These are phyloP conservation scores for Excoecaria agallocha DNA, from an alignment of 345 rosid genomes.

Conservation along the genomic window DNA sequence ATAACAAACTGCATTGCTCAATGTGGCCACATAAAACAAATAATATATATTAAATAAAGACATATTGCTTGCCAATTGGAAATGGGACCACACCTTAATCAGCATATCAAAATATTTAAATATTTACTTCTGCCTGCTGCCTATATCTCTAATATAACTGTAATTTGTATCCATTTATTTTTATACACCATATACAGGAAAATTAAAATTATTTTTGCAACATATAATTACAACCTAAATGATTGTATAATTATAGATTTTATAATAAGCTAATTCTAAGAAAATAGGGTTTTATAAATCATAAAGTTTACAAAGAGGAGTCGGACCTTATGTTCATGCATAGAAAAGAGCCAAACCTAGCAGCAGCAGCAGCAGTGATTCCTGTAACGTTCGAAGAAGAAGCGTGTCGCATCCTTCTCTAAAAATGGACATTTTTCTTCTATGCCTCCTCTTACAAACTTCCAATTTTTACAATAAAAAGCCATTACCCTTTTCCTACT, in stretches of 20 bases:
- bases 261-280: too few relatives aligned
- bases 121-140: too few relatives aligned
- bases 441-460: slow-evolving; percentile 12
- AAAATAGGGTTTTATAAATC: background rate
- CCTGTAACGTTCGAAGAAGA: slow-evolving; percentile 34
- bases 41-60: background rate
- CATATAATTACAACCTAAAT: too few relatives aligned
- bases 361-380: slow-evolving; percentile 13
- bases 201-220: too few relatives aligned
- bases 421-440: slow-evolving; percentile 1
- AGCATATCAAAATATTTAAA: background rate
- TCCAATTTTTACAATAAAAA: background rate
- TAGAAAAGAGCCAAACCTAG: background rate
- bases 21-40: background rate
- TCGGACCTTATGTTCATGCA: background rate
- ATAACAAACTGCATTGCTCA: background rate
- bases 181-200: too few relatives aligned
- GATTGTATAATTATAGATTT: too few relatives aligned
- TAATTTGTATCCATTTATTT: too few relatives aligned
- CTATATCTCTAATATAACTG: too few relatives aligned
- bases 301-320: too few relatives aligned
- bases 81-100: slow-evolving; percentile 18
- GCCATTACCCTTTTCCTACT: slow-evolving; percentile 38
- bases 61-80: background rate
- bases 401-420: slow-evolving; percentile 21